phyloP scores from a whole-genome alignment of 108 stramenopile genomes.

The Skeletonema menzelii region DNA sequence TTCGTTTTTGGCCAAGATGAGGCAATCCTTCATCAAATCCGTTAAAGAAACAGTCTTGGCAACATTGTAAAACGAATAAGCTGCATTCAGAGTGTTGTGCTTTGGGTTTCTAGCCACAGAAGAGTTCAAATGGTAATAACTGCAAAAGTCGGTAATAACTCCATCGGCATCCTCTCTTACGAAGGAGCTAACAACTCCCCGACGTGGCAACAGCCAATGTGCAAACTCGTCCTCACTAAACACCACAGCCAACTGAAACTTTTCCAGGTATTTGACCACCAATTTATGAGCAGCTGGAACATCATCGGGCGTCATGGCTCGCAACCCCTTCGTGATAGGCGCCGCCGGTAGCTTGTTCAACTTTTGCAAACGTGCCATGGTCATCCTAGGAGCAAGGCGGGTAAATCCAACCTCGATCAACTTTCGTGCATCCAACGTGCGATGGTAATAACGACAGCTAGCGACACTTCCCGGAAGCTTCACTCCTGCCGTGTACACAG shows the following conservation, averaged over 20 bases:
- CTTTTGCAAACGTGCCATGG: conserved; percentile 92
- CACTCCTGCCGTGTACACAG: conserved; percentile 98
- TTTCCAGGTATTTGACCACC: conserved; percentile 77
- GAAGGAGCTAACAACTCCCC: conserved; percentile 90
- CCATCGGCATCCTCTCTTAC: conserved; percentile 69
- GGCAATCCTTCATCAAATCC: conserved; percentile 93
- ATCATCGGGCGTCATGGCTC: conserved; percentile 82
- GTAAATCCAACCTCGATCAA: conserved; percentile 94
- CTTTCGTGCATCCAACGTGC: conserved; percentile 94
- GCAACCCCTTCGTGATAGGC: conserved; percentile 45
- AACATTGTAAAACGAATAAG: conserved; percentile 98
- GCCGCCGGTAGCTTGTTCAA: conserved; percentile 81
- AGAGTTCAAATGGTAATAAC: conserved; percentile 95
- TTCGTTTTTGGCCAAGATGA: conserved; percentile 86
- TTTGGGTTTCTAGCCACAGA: conserved; percentile 80
- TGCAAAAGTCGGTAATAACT: conserved; percentile 85
- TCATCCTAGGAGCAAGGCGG: conserved; percentile 85
- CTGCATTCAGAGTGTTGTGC: conserved; percentile 89
- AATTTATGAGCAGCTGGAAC: conserved; percentile 79
- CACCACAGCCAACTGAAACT: conserved; percentile 79
- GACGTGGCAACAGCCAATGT: conserved; percentile 96
- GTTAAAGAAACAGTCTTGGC: conserved; percentile 81
- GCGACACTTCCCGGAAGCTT: conserved; percentile 94
- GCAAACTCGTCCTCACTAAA: conserved; percentile 89
- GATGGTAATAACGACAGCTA: conserved; percentile 93